Percentiles rank a stretch among this genome's conserved stretches.
Evolutionary conservation across 345 rosid species (phyloP).

Genomic region (Ceriops zippeliana): DNA sequence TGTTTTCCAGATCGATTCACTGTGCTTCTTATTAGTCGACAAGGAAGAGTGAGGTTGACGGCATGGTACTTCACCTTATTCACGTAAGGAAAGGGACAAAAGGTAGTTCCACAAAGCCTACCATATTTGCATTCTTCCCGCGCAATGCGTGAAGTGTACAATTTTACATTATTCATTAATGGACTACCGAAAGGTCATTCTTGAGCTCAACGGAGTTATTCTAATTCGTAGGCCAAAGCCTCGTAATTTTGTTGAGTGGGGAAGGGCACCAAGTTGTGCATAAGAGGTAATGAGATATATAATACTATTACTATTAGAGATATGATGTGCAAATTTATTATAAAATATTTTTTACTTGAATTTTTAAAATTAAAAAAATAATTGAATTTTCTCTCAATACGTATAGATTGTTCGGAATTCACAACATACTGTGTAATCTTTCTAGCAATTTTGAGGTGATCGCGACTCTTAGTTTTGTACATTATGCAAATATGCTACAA

Average conservation of each 20-base stretch:
- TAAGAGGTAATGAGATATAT: conserved; percentile 44
- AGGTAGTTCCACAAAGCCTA: no score
- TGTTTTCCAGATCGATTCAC: conserved; percentile 53
- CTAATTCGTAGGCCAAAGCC: conserved; percentile 83
- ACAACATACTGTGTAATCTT: not conserved
- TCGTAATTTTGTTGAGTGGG: conserved; percentile 90
- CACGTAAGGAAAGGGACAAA: no score
- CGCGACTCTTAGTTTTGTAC: not conserved
- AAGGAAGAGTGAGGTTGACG: conserved; percentile 92
- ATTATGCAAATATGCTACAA: conserved; percentile 71
- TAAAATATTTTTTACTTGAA: no score
- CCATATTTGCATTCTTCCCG: conserved; percentile 7
- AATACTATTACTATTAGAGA: not conserved
- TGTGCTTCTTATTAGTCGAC: conserved; percentile 90
- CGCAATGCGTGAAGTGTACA: not conserved
- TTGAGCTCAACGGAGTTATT: conserved; percentile 82
- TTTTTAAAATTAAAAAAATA: no score
- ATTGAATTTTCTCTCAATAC: no score
- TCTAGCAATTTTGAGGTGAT: not conserved
- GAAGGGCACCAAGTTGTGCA: conserved; percentile 81
- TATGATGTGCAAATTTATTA: no score
- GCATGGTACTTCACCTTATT: conserved; percentile 48
- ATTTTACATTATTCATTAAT: not conserved
- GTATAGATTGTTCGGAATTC: not conserved
- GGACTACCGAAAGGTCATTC: conserved; percentile 51